Percentiles rank a stretch among this genome's conserved stretches.
These are phyloP conservation scores for Kernera saxatilis DNA, from an alignment of 345 rosid genomes.

Conservation along the genomic window DNA sequence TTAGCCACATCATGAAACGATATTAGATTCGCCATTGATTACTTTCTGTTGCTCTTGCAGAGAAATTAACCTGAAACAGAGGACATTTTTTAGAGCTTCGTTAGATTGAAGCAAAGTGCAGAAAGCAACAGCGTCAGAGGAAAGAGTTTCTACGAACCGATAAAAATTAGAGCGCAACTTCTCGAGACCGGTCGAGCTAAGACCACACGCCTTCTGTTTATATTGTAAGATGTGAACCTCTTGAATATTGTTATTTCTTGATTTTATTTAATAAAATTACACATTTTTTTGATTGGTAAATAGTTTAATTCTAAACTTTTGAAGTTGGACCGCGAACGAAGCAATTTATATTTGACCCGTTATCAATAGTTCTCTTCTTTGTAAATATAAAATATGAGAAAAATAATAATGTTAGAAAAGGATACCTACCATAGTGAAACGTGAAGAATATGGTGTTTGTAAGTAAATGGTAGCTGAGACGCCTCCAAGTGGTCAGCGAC, in stretches of 20 bases:
- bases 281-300: no score
- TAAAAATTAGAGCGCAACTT: neutral
- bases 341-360: neutral
- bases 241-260: neutral
- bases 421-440: constrained; percentile 18
- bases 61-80: neutral
- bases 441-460: constrained; percentile 26
- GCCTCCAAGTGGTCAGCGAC: constrained; percentile 1
- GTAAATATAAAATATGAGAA: no score
- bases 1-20: constrained; percentile 46
- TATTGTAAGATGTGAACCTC: neutral
- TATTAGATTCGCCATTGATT: constrained; percentile 33
- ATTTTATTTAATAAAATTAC: neutral
- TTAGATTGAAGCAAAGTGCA: neutral
- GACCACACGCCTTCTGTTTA: constrained; percentile 7
- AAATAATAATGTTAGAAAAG: no score
- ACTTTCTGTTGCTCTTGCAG: neutral
- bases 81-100: neutral
- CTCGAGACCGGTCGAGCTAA: neutral
- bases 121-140: neutral
- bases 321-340: neutral
- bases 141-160: constrained; percentile 15
- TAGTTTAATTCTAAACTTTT: neutral
- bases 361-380: no score
- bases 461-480: constrained; percentile 18